phyloP scores from a whole-genome alignment of 78 protist species.

The Pigoraptor vietnamica region DNA sequence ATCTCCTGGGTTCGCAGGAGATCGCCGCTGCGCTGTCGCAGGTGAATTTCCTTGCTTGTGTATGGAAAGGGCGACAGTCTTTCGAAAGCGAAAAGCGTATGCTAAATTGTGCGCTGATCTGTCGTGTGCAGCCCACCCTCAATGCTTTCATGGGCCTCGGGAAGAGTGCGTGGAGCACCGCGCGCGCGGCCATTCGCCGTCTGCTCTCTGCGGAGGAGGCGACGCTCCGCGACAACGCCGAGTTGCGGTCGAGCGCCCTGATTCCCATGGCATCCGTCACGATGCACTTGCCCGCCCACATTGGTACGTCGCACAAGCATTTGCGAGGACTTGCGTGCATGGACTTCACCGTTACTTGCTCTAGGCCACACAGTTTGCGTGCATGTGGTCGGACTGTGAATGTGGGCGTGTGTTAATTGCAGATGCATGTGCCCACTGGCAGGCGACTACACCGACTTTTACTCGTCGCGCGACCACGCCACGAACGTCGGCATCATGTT shows the following conservation, averaged over 20 bases:
- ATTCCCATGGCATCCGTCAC: not conserved
- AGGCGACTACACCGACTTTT: constrained; percentile 96
- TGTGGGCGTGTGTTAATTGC: not conserved
- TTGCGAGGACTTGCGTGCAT: too few species aligned
- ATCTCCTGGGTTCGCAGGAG: constrained; percentile 22
- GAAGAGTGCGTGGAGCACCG: constrained; percentile 58
- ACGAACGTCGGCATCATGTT: constrained; percentile 84
- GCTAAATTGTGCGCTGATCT: not conserved
- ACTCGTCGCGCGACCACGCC: constrained; percentile 86
- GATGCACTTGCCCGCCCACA: constrained; percentile 53
- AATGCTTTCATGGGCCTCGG: constrained; percentile 75
- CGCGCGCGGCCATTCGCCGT: constrained; percentile 33
- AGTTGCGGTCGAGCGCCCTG: constrained; percentile 31
- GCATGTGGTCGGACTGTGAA: too few species aligned
- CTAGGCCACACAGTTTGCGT: too few species aligned
- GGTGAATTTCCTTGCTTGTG: not conserved
- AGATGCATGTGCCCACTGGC: not conserved
- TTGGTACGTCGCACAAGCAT: constrained; percentile 15
- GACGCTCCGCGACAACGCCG: constrained; percentile 36
- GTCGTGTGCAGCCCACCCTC: constrained; percentile 31
- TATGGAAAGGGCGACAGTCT: too few species aligned
- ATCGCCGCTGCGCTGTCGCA: not conserved
- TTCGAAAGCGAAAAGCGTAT: too few species aligned
- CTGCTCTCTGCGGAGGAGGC: constrained; percentile 45
- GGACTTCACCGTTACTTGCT: too few species aligned